Base-by-base conservation (phyloP, 2,329 filamentous ascomycete species). In the Microdochium trichocladiopsis region DNA sequence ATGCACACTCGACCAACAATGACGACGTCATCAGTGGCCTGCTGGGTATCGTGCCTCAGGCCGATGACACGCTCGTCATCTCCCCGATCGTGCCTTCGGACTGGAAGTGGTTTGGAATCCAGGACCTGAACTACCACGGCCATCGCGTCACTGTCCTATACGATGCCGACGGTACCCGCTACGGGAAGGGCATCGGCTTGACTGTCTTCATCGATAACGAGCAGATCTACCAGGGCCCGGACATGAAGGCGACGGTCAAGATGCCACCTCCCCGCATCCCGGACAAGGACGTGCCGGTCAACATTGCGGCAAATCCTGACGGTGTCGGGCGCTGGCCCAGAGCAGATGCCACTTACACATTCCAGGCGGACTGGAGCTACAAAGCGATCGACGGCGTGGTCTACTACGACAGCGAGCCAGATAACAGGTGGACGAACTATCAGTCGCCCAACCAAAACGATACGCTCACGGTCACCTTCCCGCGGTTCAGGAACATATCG, bases 1-100 rank as follows among this genome's bases (percentile, higher is more conserved):
- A 75, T 56, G 64, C 69, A 51, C 72, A 75, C 56, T 74, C 71
- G 0, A 74, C 70, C 1, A 70, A 72, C 54, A 65, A 72, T 23
- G 71, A 75, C 59, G 71, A 74, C 52, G 63, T 75, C 4, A 68
- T 75, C 48, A 70, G 72, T 8, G 69, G 72, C 2, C 60, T 75
- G 2, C 53, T 75, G 14, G 72, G 72, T 3, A 64, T 75, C 8
- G 55, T 71, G 14, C 68, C 70, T 3, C 66, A 65, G 10, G 53
- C 67, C 6, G 69, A 71, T n/a, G 60, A 73, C 51, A 61, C 56
- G 1, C 58, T 75, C 25, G 55, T 63, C 3, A 61, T 75, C 37
- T 65, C 65, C 22, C 72, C 72, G 11, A 66, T 75, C 16, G 57
- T 70, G 11, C 72, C 72, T 1, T 51, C 56, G 0, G 58, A 62